Base-by-base conservation (phyloP, 805 yeast genomes). In the Lipomyces oligophaga region DNA sequence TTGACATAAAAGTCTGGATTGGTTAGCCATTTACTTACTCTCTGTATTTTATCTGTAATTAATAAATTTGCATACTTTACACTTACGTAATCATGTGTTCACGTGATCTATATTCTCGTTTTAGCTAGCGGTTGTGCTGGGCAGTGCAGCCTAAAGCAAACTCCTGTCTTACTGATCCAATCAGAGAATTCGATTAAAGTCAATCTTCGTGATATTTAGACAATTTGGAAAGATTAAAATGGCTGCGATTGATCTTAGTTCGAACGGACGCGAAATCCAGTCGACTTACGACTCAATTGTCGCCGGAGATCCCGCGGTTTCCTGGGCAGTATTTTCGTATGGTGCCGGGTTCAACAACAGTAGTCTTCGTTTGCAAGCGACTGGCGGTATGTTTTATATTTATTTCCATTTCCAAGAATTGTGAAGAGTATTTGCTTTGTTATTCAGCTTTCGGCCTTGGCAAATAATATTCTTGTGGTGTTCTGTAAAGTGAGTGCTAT, bases 311-410 rank as follows among this genome's bases (percentile, higher is more conserved):
- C 75, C 79, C 11, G 75, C 72, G 34, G 71, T 77, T 41, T 72
- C 81, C 8, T 93, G 93, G 80, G 85, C 84, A 24, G 80, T 93
- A 32, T 85, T 83, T 65, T 80, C 89, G 8, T 90, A 93, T 30
- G 81, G 80, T 57, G 75, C 74, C 38, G 66, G 73, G 68, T 71
- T 52, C 68, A 73, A 62, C 55, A 64, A 49, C 71, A 38, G 44
- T 21, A 44, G 54, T 58, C 67, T 55, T 63, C 66, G 55, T 64
- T 77, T 70, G 16, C 57, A 52, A 15, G 66, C 61, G 20, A 41
- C 64, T 25, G 69, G 68, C 21, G 52, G 64, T 59, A 42, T 19
- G 62, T 47, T n/a, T 25, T 41, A 11, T 13, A 19, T 28, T 32
- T 18, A 16, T 18, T 38, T 30, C 25, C n/a, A n/a, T 34, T 15